Evolutionary conservation across 805 yeast genomes (phyloP).

Genomic region (Candida nitratophila): DNA sequence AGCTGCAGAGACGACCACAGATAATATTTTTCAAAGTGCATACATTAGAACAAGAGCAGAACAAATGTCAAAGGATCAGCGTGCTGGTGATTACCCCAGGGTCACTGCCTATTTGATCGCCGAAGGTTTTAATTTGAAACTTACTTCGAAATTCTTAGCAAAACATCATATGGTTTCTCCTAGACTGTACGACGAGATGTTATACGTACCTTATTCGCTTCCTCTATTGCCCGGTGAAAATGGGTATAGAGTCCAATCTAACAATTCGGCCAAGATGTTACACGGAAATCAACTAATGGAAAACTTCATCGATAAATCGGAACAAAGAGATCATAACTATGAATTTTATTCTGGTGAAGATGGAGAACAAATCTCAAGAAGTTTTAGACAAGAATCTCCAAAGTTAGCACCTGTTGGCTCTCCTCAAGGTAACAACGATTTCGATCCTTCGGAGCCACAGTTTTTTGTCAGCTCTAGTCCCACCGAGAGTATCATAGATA

Average conservation of each 20-base stretch:
- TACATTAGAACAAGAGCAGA: conserved; percentile 38
- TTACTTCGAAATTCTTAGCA: conserved; percentile 57
- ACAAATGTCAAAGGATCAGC: conserved; percentile 47
- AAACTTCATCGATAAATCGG: conserved; percentile 68
- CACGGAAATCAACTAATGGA: conserved; percentile 52
- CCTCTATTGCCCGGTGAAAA: conserved; percentile 83
- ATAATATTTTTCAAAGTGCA: conserved; percentile 25
- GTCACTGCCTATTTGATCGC: conserved; percentile 91
- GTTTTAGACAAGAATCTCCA: conserved; percentile 10
- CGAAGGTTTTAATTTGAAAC: conserved; percentile 65
- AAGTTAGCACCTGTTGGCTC: conserved; percentile 18
- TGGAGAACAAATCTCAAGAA: conserved; percentile 19
- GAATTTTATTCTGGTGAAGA: conserved; percentile 84
- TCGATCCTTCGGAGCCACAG: conserved; percentile 92
- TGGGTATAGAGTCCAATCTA: conserved; percentile 70
- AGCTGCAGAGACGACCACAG: conserved; percentile 23
- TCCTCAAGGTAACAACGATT: conserved; percentile 43
- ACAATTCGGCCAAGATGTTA: conserved; percentile 38
- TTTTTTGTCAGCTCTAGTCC: conserved; percentile 52
- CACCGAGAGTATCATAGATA: conserved; percentile 21
- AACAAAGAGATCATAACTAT: conserved; percentile 84
- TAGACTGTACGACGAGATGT: conserved; percentile 83
- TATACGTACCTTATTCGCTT: conserved; percentile 81
- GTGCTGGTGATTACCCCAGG: conserved; percentile 64
- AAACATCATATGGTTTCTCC: conserved; percentile 79